Evolutionary conservation across 345 rosid species (phyloP), one percentile per base, ranked within the genome.

Genomic region (Acer yangbiense): DNA sequence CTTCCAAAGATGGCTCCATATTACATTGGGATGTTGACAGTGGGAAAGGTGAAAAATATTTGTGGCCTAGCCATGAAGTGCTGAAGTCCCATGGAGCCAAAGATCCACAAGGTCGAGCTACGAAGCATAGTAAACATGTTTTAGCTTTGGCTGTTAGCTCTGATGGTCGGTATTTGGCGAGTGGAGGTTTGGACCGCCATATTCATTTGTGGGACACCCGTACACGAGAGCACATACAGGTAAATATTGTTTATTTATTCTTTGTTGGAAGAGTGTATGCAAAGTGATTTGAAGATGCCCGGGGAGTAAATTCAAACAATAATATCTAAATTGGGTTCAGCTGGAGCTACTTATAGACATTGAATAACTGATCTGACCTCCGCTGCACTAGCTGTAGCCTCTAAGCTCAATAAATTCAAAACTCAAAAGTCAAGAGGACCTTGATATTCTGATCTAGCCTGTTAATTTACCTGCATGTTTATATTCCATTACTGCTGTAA

Each of bases 201-300:
- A 87, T 97, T 90, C 99, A 97, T 80, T 77, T 97, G 76, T 94
- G 98, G 99, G 99, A 97, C 68, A 84, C 90, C 39, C 96, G 99
- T 20, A 93, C 94, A 32, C 87, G 88, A 64, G 85, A 94, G 78
- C 97, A 97, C 76, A 64, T 93, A 77, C 98, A 90, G 95, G 99
- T 94, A 83, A 60, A 68, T 55, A 58, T 48, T 27, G 18, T 57
- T 58, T 16, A 73, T 54, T 27, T 25, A 5, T 41, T 77, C 39
- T 0, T 57, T 63, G 35, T 68, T 68, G 27, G 17, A 64, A 20
- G 9, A n/a, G 64, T 12, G 20, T 7, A 65, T 52, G 69, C 27
- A 50, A 18, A 32, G n/a, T 64, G 29, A 75, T 67, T 66, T 7
- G 27, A n/a, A 52, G 39, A 46, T 65, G 0, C 29, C 48, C 39